These are phyloP conservation scores for Aquilaria agallochum DNA, from an alignment of 441 rosid species.

Conservation along the genomic window DNA sequence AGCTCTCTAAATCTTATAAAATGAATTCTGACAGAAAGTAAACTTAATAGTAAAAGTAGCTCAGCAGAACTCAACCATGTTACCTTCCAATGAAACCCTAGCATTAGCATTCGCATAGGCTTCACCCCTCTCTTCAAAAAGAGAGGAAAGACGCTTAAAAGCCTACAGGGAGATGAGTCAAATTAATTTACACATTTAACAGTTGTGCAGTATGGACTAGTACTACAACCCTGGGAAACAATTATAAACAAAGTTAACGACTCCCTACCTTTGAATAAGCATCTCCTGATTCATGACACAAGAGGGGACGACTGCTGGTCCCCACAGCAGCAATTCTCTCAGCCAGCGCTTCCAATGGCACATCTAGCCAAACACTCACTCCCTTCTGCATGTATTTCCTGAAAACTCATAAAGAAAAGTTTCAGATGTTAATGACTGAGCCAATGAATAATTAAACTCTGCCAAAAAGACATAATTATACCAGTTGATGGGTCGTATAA, in stretches of 20 bases:
- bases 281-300: slow-evolving; percentile 64
- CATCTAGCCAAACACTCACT: slow-evolving; percentile 87
- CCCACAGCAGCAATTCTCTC: slow-evolving; percentile 85
- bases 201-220: not conserved
- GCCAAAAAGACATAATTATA: slow-evolving; percentile 16
- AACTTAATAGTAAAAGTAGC: not conserved
- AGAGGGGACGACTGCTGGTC: slow-evolving; percentile 84
- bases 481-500: slow-evolving; percentile 68
- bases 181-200: not conserved
- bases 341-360: slow-evolving; percentile 88
- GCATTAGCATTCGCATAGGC: slow-evolving; percentile 65
- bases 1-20: not conserved
- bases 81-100: slow-evolving; percentile 76
- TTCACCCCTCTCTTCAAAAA: slow-evolving; percentile 58
- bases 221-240: not conserved
- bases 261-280: slow-evolving; percentile 56
- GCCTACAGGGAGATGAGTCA: slow-evolving; percentile 35
- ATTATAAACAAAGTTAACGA: slow-evolving; percentile 2
- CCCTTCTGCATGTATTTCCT: slow-evolving; percentile 86
- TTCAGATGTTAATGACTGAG: not conserved
- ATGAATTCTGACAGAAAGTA: not conserved
- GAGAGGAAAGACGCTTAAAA: slow-evolving; percentile 52
- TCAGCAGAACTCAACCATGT: slow-evolving; percentile 5
- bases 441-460: not conserved
- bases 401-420: slow-evolving; percentile 13